phyloP scores from a whole-genome alignment of 768 basidiomycete genomes.

The Trametes maxima region DNA sequence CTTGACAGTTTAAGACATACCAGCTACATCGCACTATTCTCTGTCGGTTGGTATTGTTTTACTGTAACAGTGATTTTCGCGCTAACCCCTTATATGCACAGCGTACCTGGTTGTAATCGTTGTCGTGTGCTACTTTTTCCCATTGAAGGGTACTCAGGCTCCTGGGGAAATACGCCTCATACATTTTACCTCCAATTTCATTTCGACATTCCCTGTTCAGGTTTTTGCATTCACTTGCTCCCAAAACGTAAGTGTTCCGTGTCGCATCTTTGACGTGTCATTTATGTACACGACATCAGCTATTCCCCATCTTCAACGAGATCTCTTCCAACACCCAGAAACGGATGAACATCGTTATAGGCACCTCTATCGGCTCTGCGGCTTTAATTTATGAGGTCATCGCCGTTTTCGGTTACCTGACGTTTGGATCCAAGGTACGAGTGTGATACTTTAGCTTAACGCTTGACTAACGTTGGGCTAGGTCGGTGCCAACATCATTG shows the following conservation, averaged over 20 bases:
- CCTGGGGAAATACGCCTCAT: conserved; percentile 71
- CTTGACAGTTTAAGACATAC: conserved; percentile 88
- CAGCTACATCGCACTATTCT: conserved; percentile 88
- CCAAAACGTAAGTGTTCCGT: conserved; percentile 69
- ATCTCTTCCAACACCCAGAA: conserved; percentile 76
- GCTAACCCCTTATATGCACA: conserved; percentile 31
- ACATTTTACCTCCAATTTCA: conserved; percentile 74
- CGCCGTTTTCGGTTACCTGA: conserved; percentile 87
- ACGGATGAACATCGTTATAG: conserved; percentile 87
- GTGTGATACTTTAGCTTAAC: not conserved
- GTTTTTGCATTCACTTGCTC: conserved; percentile 92
- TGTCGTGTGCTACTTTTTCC: conserved; percentile 76
- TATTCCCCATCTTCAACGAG: conserved; percentile 96
- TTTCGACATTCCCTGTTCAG: conserved; percentile 90
- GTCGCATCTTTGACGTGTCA: not conserved
- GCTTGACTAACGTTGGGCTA: conserved; percentile 29
- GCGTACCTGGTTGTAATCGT: conserved; percentile 83
- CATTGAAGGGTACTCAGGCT: conserved; percentile 61
- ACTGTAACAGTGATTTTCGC: conserved; percentile 1
- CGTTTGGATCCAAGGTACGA: conserved; percentile 85
- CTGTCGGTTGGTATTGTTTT: conserved; percentile 65
- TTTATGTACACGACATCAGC: conserved; percentile 41
- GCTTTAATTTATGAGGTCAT: conserved; percentile 87
- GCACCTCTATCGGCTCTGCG: conserved; percentile 83
- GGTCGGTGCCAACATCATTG: conserved; percentile 92